Evolutionary conservation across 2,329 filamentous ascomycete genomes (phyloP).

Genomic region (Phaeosphaeria sp.): DNA sequence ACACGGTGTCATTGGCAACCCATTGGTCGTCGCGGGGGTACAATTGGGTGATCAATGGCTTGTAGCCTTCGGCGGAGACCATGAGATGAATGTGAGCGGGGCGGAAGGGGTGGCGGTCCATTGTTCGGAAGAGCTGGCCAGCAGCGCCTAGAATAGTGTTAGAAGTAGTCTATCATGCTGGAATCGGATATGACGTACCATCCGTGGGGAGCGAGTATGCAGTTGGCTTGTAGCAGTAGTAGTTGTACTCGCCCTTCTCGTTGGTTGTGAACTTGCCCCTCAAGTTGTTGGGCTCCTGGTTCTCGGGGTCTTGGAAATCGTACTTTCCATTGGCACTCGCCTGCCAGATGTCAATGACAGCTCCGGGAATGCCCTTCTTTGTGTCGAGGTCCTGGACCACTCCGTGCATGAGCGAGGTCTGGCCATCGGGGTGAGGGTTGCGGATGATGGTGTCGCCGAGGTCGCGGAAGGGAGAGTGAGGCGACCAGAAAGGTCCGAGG

Average conservation of each 20-base stretch:
- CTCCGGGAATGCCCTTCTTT: slow-evolving; percentile 69
- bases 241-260: slow-evolving; percentile 72
- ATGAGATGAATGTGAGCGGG: slow-evolving; percentile 69
- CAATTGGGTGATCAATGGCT: slow-evolving; percentile 64
- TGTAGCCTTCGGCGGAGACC: slow-evolving; percentile 61
- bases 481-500: slow-evolving; percentile 80
- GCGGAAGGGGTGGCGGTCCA: slow-evolving; percentile 66
- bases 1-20: slow-evolving; percentile 65
- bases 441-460: slow-evolving; percentile 72
- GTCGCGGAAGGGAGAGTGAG: slow-evolving; percentile 74
- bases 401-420: slow-evolving; percentile 72
- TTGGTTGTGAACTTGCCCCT: slow-evolving; percentile 77
- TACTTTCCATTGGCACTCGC: slow-evolving; percentile 77
- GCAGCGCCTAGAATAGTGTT: slow-evolving; percentile 51
- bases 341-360: slow-evolving; percentile 81
- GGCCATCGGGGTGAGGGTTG: slow-evolving; percentile 62
- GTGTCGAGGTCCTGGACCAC: slow-evolving; percentile 69
- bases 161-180: neutral
- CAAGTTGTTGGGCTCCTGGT: slow-evolving; percentile 75
- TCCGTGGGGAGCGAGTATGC: slow-evolving; percentile 74
- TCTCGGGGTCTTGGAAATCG: slow-evolving; percentile 76
- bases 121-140: slow-evolving; percentile 58
- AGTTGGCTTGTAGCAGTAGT: slow-evolving; percentile 78
- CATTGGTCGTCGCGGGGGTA: slow-evolving; percentile 66
- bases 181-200: slow-evolving; percentile 43